A percentile compares a stretch with the other conserved stretches of the same genome.
Evolutionary conservation across 2,329 filamentous ascomycete genomes (phyloP).

Genomic region (Claviceps spartinae): DNA sequence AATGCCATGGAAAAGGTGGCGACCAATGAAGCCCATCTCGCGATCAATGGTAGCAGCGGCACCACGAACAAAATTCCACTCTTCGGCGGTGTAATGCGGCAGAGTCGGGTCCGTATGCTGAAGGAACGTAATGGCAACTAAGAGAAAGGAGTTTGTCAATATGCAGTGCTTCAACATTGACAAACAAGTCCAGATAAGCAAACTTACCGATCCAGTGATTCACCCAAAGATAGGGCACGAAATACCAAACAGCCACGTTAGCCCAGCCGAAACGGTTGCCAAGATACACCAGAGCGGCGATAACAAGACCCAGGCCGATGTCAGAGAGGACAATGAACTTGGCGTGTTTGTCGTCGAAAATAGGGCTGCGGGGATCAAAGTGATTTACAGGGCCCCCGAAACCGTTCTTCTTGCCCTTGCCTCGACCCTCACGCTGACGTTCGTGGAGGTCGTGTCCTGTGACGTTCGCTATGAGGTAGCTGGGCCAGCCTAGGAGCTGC

Average conservation of each 20-base stretch:
- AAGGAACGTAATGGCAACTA: slow-evolving; percentile 92
- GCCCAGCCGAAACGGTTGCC: slow-evolving; percentile 66
- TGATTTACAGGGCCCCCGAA: slow-evolving; percentile 76
- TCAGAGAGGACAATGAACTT: slow-evolving; percentile 79
- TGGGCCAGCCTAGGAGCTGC: slow-evolving; percentile 85
- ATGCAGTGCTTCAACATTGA: neutral
- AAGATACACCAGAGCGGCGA: slow-evolving; percentile 50
- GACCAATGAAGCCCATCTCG: slow-evolving; percentile 92
- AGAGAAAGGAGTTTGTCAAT: neutral
- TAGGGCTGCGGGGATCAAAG: slow-evolving; percentile 74
- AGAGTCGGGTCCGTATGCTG: slow-evolving; percentile 94
- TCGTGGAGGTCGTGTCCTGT: slow-evolving; percentile 95
- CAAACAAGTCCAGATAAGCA: neutral
- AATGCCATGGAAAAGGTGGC: slow-evolving; percentile 83
- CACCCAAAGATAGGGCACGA: slow-evolving; percentile 90
- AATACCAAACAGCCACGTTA: slow-evolving; percentile 91
- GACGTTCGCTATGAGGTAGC: slow-evolving; percentile 83
- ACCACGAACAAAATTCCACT: slow-evolving; percentile 89
- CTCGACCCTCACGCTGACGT: slow-evolving; percentile 82
- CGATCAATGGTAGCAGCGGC: slow-evolving; percentile 93
- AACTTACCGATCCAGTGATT: slow-evolving; percentile 95
- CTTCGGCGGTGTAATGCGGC: slow-evolving; percentile 74
- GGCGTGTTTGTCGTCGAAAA: slow-evolving; percentile 86
- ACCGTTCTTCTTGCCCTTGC: slow-evolving; percentile 84
- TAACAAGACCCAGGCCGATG: slow-evolving; percentile 56